Percentiles rank a stretch among this genome's conserved stretches.
Evolutionary conservation across 345 rosid species (phyloP).

Genomic region (Chamaenerion angustifolium): DNA sequence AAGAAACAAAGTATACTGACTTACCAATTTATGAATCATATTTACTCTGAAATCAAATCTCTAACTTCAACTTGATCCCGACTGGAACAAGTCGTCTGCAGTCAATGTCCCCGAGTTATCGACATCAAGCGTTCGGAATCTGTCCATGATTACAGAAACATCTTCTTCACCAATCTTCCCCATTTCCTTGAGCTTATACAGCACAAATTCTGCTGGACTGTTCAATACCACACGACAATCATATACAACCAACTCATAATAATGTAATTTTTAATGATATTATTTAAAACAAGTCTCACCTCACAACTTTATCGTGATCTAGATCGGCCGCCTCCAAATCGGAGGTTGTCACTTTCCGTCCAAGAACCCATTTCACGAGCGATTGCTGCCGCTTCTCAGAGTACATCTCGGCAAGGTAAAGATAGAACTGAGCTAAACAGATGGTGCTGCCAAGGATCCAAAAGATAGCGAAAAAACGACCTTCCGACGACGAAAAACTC

Average conservation of each 20-base stretch:
- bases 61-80: not conserved
- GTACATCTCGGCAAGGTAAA: slow-evolving; percentile 33
- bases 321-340: slow-evolving; percentile 37
- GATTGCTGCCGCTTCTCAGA: slow-evolving; percentile 21
- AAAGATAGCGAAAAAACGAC: slow-evolving; percentile 34
- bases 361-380: slow-evolving; percentile 20
- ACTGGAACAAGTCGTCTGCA: slow-evolving; percentile 12
- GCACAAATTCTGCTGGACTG: slow-evolving; percentile 37
- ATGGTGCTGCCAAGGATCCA: slow-evolving; percentile 44
- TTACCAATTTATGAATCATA: no score
- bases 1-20: no score
- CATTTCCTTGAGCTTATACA: slow-evolving; percentile 31
- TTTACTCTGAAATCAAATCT: not conserved
- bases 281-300: no score
- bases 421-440: slow-evolving; percentile 40
- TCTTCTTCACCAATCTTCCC: slow-evolving; percentile 34
- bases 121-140: slow-evolving; percentile 26
- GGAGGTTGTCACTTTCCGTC: slow-evolving; percentile 13
- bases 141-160: slow-evolving; percentile 21
- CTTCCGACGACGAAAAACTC: slow-evolving; percentile 32
- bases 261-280: no score
- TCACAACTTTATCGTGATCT: slow-evolving; percentile 32
- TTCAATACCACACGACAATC: not conserved
- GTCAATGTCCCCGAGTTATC: slow-evolving; percentile 40
- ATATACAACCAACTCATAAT: no score